Conservation (phyloP, 148 eudicot genomes). For the Selenicereus undatus region DNA sequence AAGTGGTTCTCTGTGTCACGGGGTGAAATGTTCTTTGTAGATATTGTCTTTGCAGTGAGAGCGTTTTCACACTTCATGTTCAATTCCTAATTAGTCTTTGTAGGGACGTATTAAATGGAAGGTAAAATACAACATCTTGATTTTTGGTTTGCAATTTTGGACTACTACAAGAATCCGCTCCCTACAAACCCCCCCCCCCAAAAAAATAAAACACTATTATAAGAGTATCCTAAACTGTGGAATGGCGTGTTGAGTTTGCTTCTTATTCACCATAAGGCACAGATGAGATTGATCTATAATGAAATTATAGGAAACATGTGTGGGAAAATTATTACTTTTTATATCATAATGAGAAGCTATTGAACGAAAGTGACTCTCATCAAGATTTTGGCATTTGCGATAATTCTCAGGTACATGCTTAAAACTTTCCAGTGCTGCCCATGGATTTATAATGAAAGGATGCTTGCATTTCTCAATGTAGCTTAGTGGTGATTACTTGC, state of each 20-base stretch:
- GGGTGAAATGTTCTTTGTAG: neutral
- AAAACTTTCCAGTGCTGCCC: neutral
- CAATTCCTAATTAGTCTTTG: neutral
- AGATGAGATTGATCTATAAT: slow-evolving; percentile 1
- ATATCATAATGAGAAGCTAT: slow-evolving; percentile 70
- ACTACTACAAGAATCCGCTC: neutral
- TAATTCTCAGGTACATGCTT: slow-evolving; percentile 65
- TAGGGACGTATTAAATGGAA: too few species aligned
- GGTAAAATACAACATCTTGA: neutral
- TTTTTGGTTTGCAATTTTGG: neutral
- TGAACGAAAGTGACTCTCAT: slow-evolving; percentile 53
- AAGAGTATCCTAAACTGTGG: neutral
- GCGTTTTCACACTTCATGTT: neutral
- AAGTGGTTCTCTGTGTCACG: neutral
- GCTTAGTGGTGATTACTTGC: neutral
- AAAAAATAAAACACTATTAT: too few species aligned
- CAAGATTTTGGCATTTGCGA: slow-evolving; percentile 72
- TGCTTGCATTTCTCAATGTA: neutral
- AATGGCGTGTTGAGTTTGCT: neutral
- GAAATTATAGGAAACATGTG: slow-evolving; percentile 74
- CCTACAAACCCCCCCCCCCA: neutral
- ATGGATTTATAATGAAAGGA: neutral
- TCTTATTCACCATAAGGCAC: neutral
- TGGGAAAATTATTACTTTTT: slow-evolving; percentile 84
- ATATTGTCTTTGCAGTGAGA: neutral